Evolutionary conservation across 805 yeast genomes (phyloP), one percentile per base, ranked within the genome.

Genomic region (Starmerella riodocensis): DNA sequence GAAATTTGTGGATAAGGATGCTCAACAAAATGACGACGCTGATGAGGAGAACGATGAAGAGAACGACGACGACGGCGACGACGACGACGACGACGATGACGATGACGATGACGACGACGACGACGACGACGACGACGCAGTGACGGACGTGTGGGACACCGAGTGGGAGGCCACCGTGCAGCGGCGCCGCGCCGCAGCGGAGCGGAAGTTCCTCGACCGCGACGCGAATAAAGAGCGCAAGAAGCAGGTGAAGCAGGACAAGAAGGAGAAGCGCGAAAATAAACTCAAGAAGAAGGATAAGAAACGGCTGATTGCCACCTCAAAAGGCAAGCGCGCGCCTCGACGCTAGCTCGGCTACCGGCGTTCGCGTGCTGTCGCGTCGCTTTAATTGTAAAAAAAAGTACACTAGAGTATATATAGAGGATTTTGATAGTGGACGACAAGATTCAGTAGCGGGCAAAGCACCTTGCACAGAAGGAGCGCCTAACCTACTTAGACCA

Each of bases 201-300:
- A 93, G 14, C 85, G 88, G 59, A 81, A 77, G 55, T 67, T 69
- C 55, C 78, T 83, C 51, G 82, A 85, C 58, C 75, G 83, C 59
- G 86, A 83, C 32, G 71, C 65, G 11, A 84, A 83, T 59, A 79
- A 75, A 54, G 73, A 69, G 36, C 69, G 93, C 41, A 81, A 84
- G 57, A 73, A 74, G 52, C 74, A 71, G 30, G 76, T 78, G n/a
- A 84, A 80, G 53, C 84, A 75, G 29, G 78, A 74, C 8, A 76
- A 79, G 36, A 73, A 75, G 51, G 93, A 82, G 52, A 81, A 78
- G 61, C 69, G 94, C 41, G 74, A 79, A 53, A 74, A 73, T 6
- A 84, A 84, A 57, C 74, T 84, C 71, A 83, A 83, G 58, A 84
- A 84, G 56, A 79, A 77, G 58, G 60, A 78, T 24, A 83, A 83